These are phyloP conservation scores for Ceratobasidium theobromae DNA, from an alignment of 1,284 basidiomycete genomes.

Conservation along the genomic window DNA sequence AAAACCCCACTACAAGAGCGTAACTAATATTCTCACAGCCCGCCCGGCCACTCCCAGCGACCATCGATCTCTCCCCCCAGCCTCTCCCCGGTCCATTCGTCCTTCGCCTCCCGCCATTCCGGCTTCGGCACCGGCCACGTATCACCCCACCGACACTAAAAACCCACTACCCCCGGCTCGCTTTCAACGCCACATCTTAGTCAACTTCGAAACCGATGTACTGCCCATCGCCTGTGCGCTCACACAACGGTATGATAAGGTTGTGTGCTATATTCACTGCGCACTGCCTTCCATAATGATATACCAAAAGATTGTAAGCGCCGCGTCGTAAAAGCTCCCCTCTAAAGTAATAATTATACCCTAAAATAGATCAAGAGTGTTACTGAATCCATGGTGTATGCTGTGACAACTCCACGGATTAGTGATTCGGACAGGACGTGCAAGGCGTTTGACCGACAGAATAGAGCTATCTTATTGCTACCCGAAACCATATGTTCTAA, in stretches of 20 bases:
- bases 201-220: background rate
- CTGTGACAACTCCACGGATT: background rate
- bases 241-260: background rate
- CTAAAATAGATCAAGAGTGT: background rate
- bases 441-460: background rate
- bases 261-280: conserved; percentile 4
- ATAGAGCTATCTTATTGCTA: background rate
- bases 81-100: too few species aligned
- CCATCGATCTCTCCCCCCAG: too few species aligned
- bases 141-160: too few species aligned
- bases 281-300: background rate
- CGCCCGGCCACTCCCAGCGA: too few species aligned
- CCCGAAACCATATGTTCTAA: background rate
- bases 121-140: too few species aligned
- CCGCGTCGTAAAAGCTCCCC: background rate
- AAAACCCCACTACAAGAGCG: too few species aligned
- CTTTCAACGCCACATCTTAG: background rate
- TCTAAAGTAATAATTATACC: background rate
- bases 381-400: background rate
- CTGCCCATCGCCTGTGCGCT: background rate
- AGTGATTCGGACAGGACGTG: background rate
- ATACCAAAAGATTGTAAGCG: background rate
- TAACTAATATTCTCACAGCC: too few species aligned
- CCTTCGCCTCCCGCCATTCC: too few species aligned
- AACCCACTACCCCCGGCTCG: too few species aligned